Evolutionary conservation across 768 basidiomycete genomes (phyloP), one percentile per base, ranked within the genome.

Genomic region (Boletus reticuloceps): DNA sequence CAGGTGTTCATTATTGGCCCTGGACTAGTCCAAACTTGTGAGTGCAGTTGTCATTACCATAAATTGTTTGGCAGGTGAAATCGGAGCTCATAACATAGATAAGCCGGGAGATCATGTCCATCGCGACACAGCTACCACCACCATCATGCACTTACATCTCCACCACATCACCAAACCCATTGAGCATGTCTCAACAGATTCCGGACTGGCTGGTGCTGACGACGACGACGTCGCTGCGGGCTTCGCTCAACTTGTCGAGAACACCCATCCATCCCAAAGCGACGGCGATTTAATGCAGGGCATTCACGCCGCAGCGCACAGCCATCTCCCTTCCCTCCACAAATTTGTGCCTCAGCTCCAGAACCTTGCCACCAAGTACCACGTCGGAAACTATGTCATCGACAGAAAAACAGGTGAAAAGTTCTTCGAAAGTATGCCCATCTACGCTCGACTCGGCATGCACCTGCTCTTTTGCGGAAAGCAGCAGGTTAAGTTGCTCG

Each of bases 351-450:
- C 84, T 2, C 80, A 82, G 19, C 72, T 86, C 40, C 77, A 85
- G 67, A 74, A 75, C 51, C 69, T 84, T 22, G 83, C 82, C 4
- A 61, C 66, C 6, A 69, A 75, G 29, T 79, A 80, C 57, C 84
- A 86, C 52, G 70, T 80, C 48, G 84, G 84, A 4, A 86, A 86
- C 63, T 86, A 72, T 62, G 82, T 85, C 27, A 64, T 75, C 20
- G 68, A 81, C 31, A 74, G 84, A 38, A 77, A 72, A 8, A 74
- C 76, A 1, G 72, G 69, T 8, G 73, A 83, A 64, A 78, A 77
- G 62, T 75, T 85, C 55, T 89, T 88, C 54, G 88, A 90, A 72
- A 77, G 77, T 32, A 90, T 90, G 88, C 88, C 88, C 1, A 74
- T 89, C 42, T 89, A 84, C 61, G 79, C 82, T 3, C 75, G 84